phyloP scores from a whole-genome alignment of 2,329 filamentous ascomycete species.

The Coleophoma crateriformis region DNA sequence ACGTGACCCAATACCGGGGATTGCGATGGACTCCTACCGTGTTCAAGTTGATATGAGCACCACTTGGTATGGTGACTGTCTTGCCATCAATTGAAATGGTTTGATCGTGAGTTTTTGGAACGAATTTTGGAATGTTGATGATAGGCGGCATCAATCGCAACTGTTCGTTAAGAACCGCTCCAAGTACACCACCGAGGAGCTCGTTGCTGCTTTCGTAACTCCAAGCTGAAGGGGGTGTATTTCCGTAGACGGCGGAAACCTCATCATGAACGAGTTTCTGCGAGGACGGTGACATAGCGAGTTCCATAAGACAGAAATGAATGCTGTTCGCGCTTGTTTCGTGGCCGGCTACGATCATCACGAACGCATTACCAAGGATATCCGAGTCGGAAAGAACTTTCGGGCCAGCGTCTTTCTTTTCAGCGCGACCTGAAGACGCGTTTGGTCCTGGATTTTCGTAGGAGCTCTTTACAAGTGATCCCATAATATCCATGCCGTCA shows the following conservation, averaged over 20 bases:
- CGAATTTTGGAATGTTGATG: conserved; percentile 65
- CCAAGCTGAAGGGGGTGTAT: conserved; percentile 56
- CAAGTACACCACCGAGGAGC: conserved; percentile 64
- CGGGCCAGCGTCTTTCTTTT: conserved; percentile 46
- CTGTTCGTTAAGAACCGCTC: conserved; percentile 73
- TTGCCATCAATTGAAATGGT: conserved; percentile 52
- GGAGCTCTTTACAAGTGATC: conserved; percentile 42
- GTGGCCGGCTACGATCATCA: conserved; percentile 68
- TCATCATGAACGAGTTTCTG: conserved; percentile 66
- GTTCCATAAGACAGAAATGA: conserved; percentile 63
- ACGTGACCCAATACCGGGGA: conserved; percentile 62
- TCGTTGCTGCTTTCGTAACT: conserved; percentile 61
- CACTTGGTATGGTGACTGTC: conserved; percentile 51
- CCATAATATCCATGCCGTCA: conserved; percentile 50
- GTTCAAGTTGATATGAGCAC: conserved; percentile 48
- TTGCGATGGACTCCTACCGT: conserved; percentile 57
- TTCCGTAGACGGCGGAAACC: conserved; percentile 59
- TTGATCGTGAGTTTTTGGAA: conserved; percentile 44
- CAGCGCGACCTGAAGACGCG: conserved; percentile 32
- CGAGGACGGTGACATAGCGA: conserved; percentile 58
- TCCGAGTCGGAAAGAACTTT: conserved; percentile 55
- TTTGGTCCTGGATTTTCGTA: conserved; percentile 32
- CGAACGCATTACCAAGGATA: conserved; percentile 67
- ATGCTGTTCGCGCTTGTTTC: conserved; percentile 75
- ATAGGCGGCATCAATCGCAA: conserved; percentile 69